A percentile compares a stretch with the other conserved stretches of the same genome.
phyloP scores from a whole-genome alignment of 2,329 filamentous ascomycete genomes.

The Colletotrichum incanum region DNA sequence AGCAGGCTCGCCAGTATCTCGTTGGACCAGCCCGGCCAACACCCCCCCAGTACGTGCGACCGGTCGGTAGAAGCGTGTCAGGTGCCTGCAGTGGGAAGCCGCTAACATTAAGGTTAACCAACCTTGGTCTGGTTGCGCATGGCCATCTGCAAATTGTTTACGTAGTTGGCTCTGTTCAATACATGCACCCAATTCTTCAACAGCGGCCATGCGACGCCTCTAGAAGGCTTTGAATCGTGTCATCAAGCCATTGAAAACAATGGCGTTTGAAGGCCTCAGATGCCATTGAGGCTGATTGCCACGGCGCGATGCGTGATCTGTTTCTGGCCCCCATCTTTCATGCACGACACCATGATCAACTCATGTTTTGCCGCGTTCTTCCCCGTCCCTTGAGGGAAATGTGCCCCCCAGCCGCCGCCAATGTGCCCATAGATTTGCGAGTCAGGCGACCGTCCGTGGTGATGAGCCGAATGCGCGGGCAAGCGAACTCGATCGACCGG shows the following conservation, averaged over 20 bases:
- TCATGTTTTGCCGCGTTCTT: constrained; percentile 20
- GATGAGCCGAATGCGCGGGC: constrained; percentile 18
- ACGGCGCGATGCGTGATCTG: constrained; percentile 15
- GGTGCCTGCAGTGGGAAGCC: constrained; percentile 40
- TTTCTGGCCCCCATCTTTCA: constrained; percentile 17
- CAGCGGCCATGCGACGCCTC: constrained; percentile 2
- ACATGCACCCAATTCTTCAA: constrained; percentile 11
- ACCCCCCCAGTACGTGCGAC: constrained; percentile 36
- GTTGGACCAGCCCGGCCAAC: constrained; percentile 11
- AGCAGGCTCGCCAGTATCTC: constrained; percentile 14
- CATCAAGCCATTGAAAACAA: constrained; percentile 19
- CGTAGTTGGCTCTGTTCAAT: background rate
- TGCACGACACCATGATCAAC: constrained; percentile 34
- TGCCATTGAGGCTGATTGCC: background rate
- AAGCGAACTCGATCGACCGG: constrained; percentile 30
- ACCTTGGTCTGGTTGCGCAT: constrained; percentile 37
- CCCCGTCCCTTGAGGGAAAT: constrained; percentile 9
- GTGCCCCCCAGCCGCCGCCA: constrained; percentile 4
- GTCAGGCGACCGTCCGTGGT: constrained; percentile 34
- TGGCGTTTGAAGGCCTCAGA: constrained; percentile 16
- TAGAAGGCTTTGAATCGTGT: background rate
- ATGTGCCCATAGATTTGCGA: constrained; percentile 26
- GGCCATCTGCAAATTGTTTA: constrained; percentile 26
- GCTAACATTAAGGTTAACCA: constrained; percentile 43
- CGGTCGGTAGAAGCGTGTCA: constrained; percentile 42